These are phyloP conservation scores for Cladophialophora carrionii DNA, from an alignment of 2,329 filamentous ascomycete species.

Conservation along the genomic window DNA sequence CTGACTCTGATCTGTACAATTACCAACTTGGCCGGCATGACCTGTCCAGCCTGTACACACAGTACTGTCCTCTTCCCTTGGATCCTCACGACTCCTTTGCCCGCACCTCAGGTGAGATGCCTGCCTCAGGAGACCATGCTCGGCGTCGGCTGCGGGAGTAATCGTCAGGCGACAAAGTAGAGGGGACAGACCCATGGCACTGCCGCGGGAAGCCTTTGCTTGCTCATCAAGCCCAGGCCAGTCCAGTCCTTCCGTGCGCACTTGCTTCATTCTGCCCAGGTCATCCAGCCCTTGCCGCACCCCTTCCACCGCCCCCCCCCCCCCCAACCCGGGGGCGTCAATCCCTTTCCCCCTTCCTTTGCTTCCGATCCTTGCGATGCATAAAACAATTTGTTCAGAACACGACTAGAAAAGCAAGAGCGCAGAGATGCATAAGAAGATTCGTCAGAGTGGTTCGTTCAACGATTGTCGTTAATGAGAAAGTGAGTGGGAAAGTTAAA, in stretches of 20 bases:
- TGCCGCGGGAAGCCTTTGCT: background rate
- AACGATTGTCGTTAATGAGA: constrained; percentile 20
- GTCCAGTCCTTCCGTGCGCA: constrained; percentile 8
- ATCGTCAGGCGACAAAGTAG: background rate
- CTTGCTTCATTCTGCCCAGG: constrained; percentile 5
- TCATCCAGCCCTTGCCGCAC: constrained; percentile 15
- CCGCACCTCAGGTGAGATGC: background rate
- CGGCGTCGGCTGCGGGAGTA: background rate
- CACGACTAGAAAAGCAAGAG: constrained; percentile 9
- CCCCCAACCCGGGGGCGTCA: background rate
- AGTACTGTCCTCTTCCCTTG: too few species aligned
- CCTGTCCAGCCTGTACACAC: background rate
- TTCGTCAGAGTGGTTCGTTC: constrained; percentile 24
- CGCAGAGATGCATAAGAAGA: constrained; percentile 21
- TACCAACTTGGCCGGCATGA: background rate
- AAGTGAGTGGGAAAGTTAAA: constrained; percentile 9
- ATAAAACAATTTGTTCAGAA: constrained; percentile 22
- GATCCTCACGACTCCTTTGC: background rate
- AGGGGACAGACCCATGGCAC: background rate
- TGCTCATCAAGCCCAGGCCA: constrained; percentile 18
- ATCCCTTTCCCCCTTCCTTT: constrained; percentile 4
- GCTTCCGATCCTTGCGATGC: constrained; percentile 7
- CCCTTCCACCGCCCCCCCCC: background rate
- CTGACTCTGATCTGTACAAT: constrained; percentile 17
- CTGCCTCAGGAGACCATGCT: background rate